These are phyloP conservation scores for Priceomyces melissophilus DNA, from an alignment of 805 yeast species.

Conservation along the genomic window DNA sequence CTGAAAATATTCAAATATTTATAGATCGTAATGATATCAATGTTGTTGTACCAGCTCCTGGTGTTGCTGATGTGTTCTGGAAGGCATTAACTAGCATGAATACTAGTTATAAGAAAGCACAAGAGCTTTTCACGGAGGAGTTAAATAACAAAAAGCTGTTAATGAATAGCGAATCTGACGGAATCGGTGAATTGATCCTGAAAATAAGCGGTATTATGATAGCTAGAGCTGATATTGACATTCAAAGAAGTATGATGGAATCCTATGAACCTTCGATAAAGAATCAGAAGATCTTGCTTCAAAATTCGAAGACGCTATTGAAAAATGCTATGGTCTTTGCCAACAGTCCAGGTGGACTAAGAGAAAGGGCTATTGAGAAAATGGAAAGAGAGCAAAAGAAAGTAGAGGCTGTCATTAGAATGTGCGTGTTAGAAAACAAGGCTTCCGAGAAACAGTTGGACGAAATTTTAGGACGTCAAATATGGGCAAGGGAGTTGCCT, in stretches of 20 bases:
- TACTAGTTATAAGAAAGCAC: conserved; percentile 35
- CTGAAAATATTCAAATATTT: conserved; percentile 43
- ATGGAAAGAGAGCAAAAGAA: conserved; percentile 37
- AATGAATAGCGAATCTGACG: conserved; percentile 17
- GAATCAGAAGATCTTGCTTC: conserved; percentile 26
- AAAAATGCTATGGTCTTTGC: conserved; percentile 46
- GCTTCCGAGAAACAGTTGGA: conserved; percentile 24
- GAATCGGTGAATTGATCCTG: conserved; percentile 28
- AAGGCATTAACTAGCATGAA: conserved; percentile 35
- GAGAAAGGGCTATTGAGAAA: conserved; percentile 46
- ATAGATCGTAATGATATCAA: conserved; percentile 32
- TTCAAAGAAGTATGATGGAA: conserved; percentile 42
- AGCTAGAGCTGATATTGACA: conserved; percentile 52
- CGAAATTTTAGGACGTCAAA: conserved; percentile 24
- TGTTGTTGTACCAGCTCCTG: conserved; percentile 7
- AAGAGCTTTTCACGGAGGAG: conserved; percentile 24
- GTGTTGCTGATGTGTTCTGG: conserved; percentile 33
- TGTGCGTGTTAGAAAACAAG: conserved; percentile 46
- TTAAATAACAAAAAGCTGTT: conserved; percentile 14
- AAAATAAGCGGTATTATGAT: conserved; percentile 42
- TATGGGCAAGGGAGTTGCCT: conserved; percentile 30
- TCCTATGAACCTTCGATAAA: conserved; percentile 26
- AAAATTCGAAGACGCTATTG: conserved; percentile 40
- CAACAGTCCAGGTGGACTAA: conserved; percentile 47
- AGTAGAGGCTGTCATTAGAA: conserved; percentile 43